These are phyloP conservation scores for Euptelea pleiosperma DNA, from an alignment of 164 flowering plant species.

Conservation along the genomic window DNA sequence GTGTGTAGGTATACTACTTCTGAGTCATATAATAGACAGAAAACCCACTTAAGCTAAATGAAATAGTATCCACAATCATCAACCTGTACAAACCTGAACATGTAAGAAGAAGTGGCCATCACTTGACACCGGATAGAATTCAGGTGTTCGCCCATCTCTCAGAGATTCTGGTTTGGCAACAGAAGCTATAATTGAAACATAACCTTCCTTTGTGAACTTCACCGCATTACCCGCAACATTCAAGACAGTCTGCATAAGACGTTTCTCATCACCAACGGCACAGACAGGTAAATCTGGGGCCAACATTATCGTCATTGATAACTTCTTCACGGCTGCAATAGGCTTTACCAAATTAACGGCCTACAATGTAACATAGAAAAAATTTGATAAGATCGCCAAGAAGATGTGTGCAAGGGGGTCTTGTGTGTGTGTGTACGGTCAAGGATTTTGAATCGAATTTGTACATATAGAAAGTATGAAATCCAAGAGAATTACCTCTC, in stretches of 20 bases:
- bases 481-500: conserved; percentile 42
- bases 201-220: conserved; percentile 70
- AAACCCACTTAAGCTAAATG: background rate
- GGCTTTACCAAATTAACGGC: conserved; percentile 57
- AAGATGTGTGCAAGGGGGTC: background rate
- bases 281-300: conserved; percentile 54
- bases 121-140: conserved; percentile 39
- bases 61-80: background rate
- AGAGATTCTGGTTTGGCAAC: conserved; percentile 51
- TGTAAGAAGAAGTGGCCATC: conserved; percentile 53
- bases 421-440: no score
- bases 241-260: conserved; percentile 59
- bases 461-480: background rate
- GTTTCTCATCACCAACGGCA: conserved; percentile 71
- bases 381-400: background rate
- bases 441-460: no score
- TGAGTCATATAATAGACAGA: no score
- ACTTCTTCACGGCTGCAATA: conserved; percentile 58
- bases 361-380: conserved; percentile 28
- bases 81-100: conserved; percentile 64
- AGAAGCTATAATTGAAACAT: conserved; percentile 46
- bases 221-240: conserved; percentile 71
- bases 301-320: conserved; percentile 38
- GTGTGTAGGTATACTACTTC: no score
- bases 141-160: conserved; percentile 50